A percentile compares a stretch with the other conserved stretches of the same genome.
These are phyloP conservation scores for Rusavskia elegans DNA, from an alignment of 495 filamentous ascomycete genomes.

Conservation along the genomic window DNA sequence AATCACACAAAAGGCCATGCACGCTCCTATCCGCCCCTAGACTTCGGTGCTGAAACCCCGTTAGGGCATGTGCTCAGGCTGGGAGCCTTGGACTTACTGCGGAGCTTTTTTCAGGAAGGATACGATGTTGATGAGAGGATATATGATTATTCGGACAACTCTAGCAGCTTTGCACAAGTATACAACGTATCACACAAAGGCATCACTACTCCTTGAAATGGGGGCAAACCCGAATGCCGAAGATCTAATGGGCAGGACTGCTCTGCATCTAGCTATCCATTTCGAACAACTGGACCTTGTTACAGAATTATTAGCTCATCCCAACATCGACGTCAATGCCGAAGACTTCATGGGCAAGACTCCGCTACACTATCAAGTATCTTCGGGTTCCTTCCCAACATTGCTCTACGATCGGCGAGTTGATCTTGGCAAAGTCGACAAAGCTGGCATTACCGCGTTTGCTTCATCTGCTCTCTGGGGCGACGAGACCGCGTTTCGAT, in stretches of 20 bases:
- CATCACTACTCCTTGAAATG: neutral
- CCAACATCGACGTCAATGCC: neutral
- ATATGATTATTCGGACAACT: neutral
- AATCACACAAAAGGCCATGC: neutral
- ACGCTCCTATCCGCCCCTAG: neutral
- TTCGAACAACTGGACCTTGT: neutral
- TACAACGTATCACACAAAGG: neutral
- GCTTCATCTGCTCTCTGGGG: neutral
- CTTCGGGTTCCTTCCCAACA: neutral
- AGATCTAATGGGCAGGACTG: neutral
- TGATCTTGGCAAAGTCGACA: neutral
- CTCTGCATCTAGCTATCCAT: neutral
- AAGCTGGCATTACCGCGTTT: neutral
- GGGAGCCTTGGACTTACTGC: neutral
- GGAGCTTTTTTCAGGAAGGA: neutral
- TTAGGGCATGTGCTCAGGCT: neutral
- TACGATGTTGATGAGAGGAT: neutral
- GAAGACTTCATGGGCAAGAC: neutral
- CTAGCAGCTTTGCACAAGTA: neutral
- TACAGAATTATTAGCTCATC: neutral
- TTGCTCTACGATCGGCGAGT: neutral
- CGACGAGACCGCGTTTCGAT: neutral
- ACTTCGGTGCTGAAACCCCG: neutral
- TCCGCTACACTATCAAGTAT: neutral
- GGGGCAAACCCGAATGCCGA: constrained; percentile 1